Conservation (phyloP, 441 rosid species). For the Adansonia grandidieri region DNA sequence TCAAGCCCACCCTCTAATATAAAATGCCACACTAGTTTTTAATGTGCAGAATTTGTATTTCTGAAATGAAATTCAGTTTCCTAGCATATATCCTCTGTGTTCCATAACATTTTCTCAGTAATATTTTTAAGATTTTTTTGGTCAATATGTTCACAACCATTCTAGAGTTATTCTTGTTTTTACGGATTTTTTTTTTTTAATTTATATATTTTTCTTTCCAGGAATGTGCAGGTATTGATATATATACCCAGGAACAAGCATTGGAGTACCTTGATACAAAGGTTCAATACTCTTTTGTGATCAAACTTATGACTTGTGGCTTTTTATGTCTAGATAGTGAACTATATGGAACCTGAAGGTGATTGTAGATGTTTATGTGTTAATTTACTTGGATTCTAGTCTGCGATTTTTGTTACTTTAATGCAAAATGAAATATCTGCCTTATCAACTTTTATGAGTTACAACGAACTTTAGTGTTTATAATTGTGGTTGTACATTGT, state of each 20-base stretch:
- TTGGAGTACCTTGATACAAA: constrained; percentile 75
- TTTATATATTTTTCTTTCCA: constrained; percentile 37
- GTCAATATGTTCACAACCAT: not conserved
- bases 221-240: constrained; percentile 73
- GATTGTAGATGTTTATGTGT: not conserved
- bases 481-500: not conserved
- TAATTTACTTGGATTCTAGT: constrained; percentile 15
- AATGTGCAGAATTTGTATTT: not conserved
- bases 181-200: not conserved
- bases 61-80: constrained; percentile 6
- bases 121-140: not conserved
- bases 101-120: not conserved
- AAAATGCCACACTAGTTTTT: not conserved
- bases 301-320: not conserved
- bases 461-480: not conserved
- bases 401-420: not conserved
- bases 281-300: constrained; percentile 46
- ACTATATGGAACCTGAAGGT: constrained; percentile 13
- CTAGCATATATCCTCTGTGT: not conserved
- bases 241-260: constrained; percentile 71
- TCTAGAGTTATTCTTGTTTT: constrained; percentile 29
- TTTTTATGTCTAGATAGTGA: constrained; percentile 12
- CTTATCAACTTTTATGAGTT: not conserved
- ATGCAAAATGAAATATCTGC: not conserved
- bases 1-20: constrained; percentile 12